phyloP scores from a whole-genome alignment of 176 grass and related monocot species.

The Triticum timopheevii region DNA sequence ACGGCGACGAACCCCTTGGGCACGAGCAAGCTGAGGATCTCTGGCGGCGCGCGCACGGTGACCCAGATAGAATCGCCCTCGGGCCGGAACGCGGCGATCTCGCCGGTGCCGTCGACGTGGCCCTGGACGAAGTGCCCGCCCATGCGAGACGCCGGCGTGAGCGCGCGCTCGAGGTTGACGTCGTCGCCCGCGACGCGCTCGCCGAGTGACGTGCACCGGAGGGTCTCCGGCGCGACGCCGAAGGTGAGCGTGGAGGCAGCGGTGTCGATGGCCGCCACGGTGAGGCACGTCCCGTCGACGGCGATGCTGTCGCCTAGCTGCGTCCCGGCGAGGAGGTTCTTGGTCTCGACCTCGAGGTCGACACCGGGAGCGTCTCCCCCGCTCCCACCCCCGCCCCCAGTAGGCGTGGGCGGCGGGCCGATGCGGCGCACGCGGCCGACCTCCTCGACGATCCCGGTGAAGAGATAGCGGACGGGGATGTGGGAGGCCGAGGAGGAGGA shows the following conservation, averaged over 20 bases:
- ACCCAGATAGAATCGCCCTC: conserved; percentile 92
- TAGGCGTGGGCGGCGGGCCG: conserved; percentile 28
- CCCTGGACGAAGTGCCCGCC: conserved; percentile 93
- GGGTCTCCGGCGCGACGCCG: conserved; percentile 84
- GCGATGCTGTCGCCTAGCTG: conserved; percentile 85
- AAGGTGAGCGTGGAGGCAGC: conserved; percentile 54
- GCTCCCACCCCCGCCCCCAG: neutral
- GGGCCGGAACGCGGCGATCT: conserved; percentile 63
- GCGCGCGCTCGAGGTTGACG: conserved; percentile 83
- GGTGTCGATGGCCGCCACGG: conserved; percentile 69
- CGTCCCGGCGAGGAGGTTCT: conserved; percentile 58
- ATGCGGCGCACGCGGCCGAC: conserved; percentile 60
- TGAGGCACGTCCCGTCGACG: conserved; percentile 82
- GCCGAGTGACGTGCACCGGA: conserved; percentile 69
- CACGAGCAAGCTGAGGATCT: conserved; percentile 76
- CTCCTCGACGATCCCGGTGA: conserved; percentile 96
- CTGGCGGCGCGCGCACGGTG: conserved; percentile 58
- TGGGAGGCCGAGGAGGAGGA: conserved; percentile 16
- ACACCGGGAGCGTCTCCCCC: conserved; percentile 41
- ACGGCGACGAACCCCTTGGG: conserved; percentile 93
- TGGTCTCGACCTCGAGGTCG: conserved; percentile 59
- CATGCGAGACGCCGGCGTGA: conserved; percentile 79
- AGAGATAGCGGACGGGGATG: conserved; percentile 49
- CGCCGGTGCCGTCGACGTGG: conserved; percentile 81
- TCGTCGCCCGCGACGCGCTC: conserved; percentile 38